Evolutionary conservation across 2,329 filamentous ascomycete genomes (phyloP), one percentile per base, ranked within the genome.

Genomic region (Orbilia javanica): DNA sequence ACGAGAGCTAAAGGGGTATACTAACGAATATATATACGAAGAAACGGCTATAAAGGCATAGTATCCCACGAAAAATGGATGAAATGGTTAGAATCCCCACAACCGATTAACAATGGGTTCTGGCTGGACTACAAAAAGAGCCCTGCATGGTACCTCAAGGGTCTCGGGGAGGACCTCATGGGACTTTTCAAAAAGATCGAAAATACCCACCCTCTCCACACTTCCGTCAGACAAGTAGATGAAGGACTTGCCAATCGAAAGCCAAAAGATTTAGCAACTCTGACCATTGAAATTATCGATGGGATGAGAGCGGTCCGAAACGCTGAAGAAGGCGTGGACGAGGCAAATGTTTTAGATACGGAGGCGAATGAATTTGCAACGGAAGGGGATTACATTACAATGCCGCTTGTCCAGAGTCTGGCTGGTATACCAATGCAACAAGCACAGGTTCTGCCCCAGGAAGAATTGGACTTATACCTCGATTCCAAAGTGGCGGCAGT

Each of bases 341-440:
- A 76, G 27, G 50, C 64, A 4, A 15, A 76, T 36, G 27, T 76
- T 3, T 15, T 25, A 6, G 64, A 69, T 4, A 31, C 11, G 8
- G 71, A 76, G 44, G 64, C 55, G 6, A 66, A 76, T 34, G 64
- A 69, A 31, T 69, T 69, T 15, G 63, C 27, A 2, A 22, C 70
- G 1, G 27, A 20, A 11, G 42, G 20, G 8, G 34, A 34, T 7
- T 65, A 31, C 11, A 18, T 31, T 1, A 42, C 20, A 7, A 25
- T 60, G 18, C 10, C 42, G 1, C 42, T 34, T 6, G 27, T 8
- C 2, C 18, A 42, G 20, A 42, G 31, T 60, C 15, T 60, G 22
- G 31, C 55, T 20, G 4, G 1, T 7, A 60, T 42, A 5, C 55
- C 55, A 11, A 42, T 60, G 18, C 29, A 20, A 5, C 52, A 5